A percentile compares a stretch with the other conserved stretches of the same genome.
Evolutionary conservation across 768 basidiomycete genomes (phyloP).

Genomic region (Dioszegia crocea): DNA sequence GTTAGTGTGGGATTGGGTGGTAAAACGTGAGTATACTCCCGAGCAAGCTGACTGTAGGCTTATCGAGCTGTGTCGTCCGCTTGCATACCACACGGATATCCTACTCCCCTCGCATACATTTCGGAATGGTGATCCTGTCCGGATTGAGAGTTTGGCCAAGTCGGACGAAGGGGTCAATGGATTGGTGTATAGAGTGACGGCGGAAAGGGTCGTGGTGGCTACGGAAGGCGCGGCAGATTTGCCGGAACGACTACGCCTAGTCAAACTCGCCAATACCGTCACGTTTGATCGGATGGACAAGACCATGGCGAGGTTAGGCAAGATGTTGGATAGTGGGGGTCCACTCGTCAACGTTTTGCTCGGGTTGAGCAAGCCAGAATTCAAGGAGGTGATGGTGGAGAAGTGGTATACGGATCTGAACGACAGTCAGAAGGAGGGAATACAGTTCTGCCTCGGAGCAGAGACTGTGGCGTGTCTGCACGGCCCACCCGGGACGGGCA

Average conservation of each 20-base stretch:
- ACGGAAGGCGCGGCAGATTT: slow-evolving; percentile 62
- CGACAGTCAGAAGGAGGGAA: slow-evolving; percentile 74
- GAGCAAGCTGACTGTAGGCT: slow-evolving; percentile 55
- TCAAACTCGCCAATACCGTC: slow-evolving; percentile 87
- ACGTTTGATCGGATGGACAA: slow-evolving; percentile 95
- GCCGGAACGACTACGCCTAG: slow-evolving; percentile 67
- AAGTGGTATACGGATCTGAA: slow-evolving; percentile 78
- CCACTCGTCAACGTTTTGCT: slow-evolving; percentile 67
- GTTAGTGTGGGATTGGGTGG: slow-evolving; percentile 86
- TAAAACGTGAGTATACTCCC: slow-evolving; percentile 63
- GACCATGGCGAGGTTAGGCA: slow-evolving; percentile 66
- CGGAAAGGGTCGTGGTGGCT: slow-evolving; percentile 71
- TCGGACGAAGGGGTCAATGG: slow-evolving; percentile 59
- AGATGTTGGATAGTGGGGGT: slow-evolving; percentile 49
- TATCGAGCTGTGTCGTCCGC: slow-evolving; percentile 77
- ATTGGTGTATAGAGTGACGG: slow-evolving; percentile 73
- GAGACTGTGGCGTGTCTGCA: slow-evolving; percentile 87
- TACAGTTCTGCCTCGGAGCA: slow-evolving; percentile 74
- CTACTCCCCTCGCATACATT: slow-evolving; percentile 82
- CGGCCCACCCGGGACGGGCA: slow-evolving; percentile 76
- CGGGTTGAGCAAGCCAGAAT: slow-evolving; percentile 54
- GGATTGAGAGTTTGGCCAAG: slow-evolving; percentile 61
- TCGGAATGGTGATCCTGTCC: slow-evolving; percentile 84
- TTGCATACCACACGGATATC: slow-evolving; percentile 68
- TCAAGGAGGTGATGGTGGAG: slow-evolving; percentile 42